Base-by-base conservation (phyloP, 441 rosid genomes). In the Bruguiera hainesii region DNA sequence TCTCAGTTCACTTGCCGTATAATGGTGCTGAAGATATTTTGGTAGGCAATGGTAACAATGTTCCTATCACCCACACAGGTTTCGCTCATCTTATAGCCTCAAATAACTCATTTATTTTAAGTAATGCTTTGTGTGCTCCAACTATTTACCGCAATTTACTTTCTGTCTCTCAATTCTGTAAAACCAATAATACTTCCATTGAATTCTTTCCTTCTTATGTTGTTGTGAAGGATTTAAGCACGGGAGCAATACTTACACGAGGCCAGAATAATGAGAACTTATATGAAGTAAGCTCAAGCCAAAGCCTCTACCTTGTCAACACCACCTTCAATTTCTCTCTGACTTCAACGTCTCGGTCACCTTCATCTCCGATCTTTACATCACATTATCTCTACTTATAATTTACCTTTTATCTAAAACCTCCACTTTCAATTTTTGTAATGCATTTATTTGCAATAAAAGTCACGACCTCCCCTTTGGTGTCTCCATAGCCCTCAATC, bases 31-130 rank as follows among this genome's bases (percentile, higher is more conserved):
- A 64, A 11, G 58, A 70, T 23, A 9, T 70, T 3, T 42, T 63
- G 48, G 29, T 63, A 1, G 25, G 51, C 9, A 31, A 63, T 63
- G 58, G 63, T 9, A 16, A 3, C 2, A 20, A 2, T 16, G 37
- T 71, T 1, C 33, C 56, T 6, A 50, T 70, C 3, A 56, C 62
- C 4, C 59, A 61, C 25, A 70, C 33, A 1, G 10, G 62, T 63
- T 37, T 61, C 26, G 18, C 30, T 1, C 19, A 25, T 39, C 33
- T 70, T 3, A 1, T 26, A 2, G 31, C 60, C 1, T 18, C 6
- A 18, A 19, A 9, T 11, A 28, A 5, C 1, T 5, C 5, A 20
- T 56, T 31, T 49, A 13, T 1, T 52, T 71, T 25, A 1, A 15
- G 42, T 3, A 49, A 64, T 20, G 28, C 57, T 30, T 16, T 30